These are phyloP conservation scores for Lentinula guzmanii DNA, from an alignment of 768 basidiomycete genomes.

Conservation along the genomic window DNA sequence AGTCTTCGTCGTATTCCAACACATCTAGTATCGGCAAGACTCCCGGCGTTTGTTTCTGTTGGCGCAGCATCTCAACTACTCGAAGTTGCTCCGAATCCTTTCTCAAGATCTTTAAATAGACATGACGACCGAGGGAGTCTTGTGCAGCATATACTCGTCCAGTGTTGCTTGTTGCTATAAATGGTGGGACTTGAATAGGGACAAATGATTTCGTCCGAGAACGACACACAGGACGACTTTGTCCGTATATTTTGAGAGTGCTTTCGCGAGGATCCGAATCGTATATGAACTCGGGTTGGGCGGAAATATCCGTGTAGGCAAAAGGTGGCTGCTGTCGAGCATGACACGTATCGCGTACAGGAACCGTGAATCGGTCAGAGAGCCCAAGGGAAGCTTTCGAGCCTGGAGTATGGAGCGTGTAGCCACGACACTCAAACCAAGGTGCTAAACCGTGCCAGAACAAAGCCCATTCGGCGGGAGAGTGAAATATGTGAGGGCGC, in stretches of 20 bases:
- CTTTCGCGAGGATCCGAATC: neutral
- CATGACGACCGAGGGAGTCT: neutral
- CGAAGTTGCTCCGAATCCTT: neutral
- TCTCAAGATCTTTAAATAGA: conserved; percentile 1
- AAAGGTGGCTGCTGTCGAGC: neutral
- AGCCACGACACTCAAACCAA: conserved; percentile 1
- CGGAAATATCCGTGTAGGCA: neutral
- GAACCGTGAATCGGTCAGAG: conserved; percentile 1
- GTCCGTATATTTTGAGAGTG: neutral
- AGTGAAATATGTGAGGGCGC: neutral
- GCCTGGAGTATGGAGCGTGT: neutral
- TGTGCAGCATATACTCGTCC: conserved; percentile 4
- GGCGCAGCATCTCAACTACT: neutral
- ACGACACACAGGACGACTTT: neutral
- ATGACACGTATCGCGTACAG: neutral
- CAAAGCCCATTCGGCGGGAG: neutral
- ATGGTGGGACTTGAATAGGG: neutral
- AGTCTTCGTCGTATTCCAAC: neutral
- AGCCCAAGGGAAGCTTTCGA: neutral
- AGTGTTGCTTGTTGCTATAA: conserved; percentile 1
- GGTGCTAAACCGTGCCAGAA: conserved; percentile 1
- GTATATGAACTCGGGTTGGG: neutral
- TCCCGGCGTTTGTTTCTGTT: neutral
- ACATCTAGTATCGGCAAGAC: conserved; percentile 1
- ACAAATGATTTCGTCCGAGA: neutral